These are phyloP conservation scores for Coemansia sp. DNA, from an alignment of 192 early-diverging fungal genomes.

Conservation along the genomic window DNA sequence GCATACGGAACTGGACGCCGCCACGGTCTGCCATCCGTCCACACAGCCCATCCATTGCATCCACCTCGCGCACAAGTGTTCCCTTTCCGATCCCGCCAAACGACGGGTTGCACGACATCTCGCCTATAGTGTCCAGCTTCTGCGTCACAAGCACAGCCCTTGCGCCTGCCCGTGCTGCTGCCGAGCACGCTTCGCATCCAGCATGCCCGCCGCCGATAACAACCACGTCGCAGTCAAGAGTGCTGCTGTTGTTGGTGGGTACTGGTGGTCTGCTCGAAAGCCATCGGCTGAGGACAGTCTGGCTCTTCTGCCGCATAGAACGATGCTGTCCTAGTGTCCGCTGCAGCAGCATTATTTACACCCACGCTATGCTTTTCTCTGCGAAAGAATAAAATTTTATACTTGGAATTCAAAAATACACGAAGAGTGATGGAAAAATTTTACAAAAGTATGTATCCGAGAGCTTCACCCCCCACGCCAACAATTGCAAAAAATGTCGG, in stretches of 20 bases:
- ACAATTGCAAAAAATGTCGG: neutral
- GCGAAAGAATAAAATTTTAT: neutral
- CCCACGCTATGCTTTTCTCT: neutral
- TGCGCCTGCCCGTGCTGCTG: conserved; percentile 73
- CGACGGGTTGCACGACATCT: conserved; percentile 88
- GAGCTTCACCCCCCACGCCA: neutral
- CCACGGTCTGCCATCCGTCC: conserved; percentile 72
- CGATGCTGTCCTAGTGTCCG: neutral
- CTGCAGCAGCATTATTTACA: neutral
- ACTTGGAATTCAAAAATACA: neutral
- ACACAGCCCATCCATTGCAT: conserved; percentile 84
- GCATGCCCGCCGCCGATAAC: conserved; percentile 86
- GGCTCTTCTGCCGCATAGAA: neutral
- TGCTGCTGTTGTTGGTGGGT: neutral
- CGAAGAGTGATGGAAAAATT: neutral
- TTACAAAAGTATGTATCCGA: neutral
- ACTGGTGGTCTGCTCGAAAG: neutral
- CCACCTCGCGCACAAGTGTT: conserved; percentile 75
- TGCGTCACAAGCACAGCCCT: conserved; percentile 74
- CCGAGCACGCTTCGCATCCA: conserved; percentile 78
- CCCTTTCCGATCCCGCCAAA: conserved; percentile 86
- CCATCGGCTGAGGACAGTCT: neutral
- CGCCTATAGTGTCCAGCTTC: conserved; percentile 73
- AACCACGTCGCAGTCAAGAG: conserved; percentile 63
- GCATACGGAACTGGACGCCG: conserved; percentile 79